These are phyloP conservation scores for Pochonia chlamydosporia DNA, from an alignment of 2,329 filamentous ascomycete genomes.

Conservation along the genomic window DNA sequence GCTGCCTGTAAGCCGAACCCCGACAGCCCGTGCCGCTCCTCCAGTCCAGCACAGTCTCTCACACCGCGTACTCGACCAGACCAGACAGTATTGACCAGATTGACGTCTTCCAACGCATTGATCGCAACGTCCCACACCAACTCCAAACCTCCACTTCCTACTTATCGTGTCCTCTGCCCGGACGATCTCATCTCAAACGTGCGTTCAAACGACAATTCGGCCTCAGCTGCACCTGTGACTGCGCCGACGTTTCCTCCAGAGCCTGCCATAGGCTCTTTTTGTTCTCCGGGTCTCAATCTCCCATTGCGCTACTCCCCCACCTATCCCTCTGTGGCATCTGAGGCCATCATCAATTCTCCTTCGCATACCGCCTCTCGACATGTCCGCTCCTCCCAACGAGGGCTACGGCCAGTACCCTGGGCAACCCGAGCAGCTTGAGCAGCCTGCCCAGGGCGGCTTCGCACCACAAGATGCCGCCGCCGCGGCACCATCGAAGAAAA, in stretches of 20 bases:
- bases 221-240: neutral
- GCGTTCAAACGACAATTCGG: neutral
- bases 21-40: no score
- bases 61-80: no score
- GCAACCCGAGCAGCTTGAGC: conserved; percentile 37
- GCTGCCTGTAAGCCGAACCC: no score
- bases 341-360: conserved; percentile 16
- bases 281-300: conserved; percentile 1
- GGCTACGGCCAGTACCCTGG: conserved; percentile 46
- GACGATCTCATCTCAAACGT: conserved; percentile 6
- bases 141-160: conserved; percentile 4
- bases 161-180: conserved; percentile 7
- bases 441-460: conserved; percentile 28
- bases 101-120: no score
- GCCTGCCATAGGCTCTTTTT: conserved; percentile 3
- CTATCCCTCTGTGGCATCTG: neutral
- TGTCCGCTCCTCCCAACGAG: conserved; percentile 53
- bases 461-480: conserved; percentile 21
- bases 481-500: conserved; percentile 60
- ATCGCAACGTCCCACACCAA: neutral
- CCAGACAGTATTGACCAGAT: no score
- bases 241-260: conserved; percentile 10
- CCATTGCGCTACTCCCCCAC: conserved; percentile 5
- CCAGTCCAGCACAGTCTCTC: no score
- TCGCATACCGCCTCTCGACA: conserved; percentile 28